Base-by-base conservation (phyloP, 257 asterid species). In the Salvia splendens region DNA sequence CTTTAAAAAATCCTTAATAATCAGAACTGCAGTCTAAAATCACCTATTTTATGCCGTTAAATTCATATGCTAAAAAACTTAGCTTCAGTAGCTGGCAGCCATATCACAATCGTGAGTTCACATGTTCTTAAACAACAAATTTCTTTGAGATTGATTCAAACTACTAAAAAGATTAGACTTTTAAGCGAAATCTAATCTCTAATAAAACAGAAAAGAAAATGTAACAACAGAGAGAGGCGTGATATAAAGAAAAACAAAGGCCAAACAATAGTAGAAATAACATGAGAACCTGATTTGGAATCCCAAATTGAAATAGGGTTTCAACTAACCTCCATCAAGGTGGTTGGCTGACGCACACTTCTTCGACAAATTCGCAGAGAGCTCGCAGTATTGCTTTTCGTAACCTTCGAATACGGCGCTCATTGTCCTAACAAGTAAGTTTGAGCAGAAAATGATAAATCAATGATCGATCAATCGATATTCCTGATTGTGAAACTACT, bases 381-480 rank as follows among this genome's bases (percentile, higher is more conserved):
- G 79, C 82, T 86, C 84, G 68, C 89, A 86, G 74, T 83, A 86
- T 64, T 78, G 89, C 62, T 82, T 76, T 33, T 86, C 92, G 75
- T 68, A 79, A 56, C 85, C 81, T 62, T 86, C 92, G 17, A 83
- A 86, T 14, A 52, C 75, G 32, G 79, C 75, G 68, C 85, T 76
- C 92, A 86, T 83, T 76, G 63, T 79, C 40, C 76, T 68, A 56
- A 53, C 55, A n/a, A n/a, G n/a, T 48, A 35, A 74, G 35, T 12
- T 9, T 35, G 15, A 49, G 38, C 24, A 28, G 43, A 49, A 38
- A 62, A 6, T 14, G 9, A 53, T 8, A 49, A 55, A 45, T 70
- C 16, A 14, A 67, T 64, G 72, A 66, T 42, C 57, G 78, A 67
- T 67, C 68, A 42, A 72, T 24, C 30, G 30, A 24, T 24, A 6